Conservation (phyloP, 257 asterid genomes). For the Eucommia ulmoides region DNA sequence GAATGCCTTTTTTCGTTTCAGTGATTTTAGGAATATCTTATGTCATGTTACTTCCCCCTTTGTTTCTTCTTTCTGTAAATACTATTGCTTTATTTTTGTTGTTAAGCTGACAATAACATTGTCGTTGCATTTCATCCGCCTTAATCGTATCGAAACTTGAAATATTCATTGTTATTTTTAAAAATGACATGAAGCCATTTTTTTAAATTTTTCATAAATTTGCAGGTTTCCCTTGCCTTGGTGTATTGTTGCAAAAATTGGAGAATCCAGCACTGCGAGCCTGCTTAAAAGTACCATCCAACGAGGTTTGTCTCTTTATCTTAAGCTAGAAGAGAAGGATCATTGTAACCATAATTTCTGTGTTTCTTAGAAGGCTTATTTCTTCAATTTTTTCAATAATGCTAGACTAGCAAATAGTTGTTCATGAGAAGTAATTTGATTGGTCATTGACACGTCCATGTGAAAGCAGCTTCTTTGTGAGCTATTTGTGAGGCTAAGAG, state of each 20-base stretch:
- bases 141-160: no score
- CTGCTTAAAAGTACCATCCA: slow-evolving; percentile 66
- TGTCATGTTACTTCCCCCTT: not conserved
- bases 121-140: no score
- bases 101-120: no score
- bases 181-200: slow-evolving; percentile 6
- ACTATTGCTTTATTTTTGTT: not conserved
- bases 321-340: slow-evolving; percentile 6
- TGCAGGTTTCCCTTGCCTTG: slow-evolving; percentile 93
- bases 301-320: slow-evolving; percentile 49
- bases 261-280: slow-evolving; percentile 97
- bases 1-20: no score
- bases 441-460: no score
- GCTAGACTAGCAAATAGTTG: no score
- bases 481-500: no score
- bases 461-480: no score
- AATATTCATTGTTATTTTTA: not conserved
- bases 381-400: no score
- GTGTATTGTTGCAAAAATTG: slow-evolving; percentile 83
- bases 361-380: no score
- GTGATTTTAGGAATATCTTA: not conserved
- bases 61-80: not conserved
- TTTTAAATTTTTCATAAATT: slow-evolving; percentile 9
- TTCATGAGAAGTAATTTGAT: no score
- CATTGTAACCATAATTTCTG: no score